phyloP scores from a whole-genome alignment of 2,329 filamentous ascomycete genomes.

The Fusarium avenaceum region DNA sequence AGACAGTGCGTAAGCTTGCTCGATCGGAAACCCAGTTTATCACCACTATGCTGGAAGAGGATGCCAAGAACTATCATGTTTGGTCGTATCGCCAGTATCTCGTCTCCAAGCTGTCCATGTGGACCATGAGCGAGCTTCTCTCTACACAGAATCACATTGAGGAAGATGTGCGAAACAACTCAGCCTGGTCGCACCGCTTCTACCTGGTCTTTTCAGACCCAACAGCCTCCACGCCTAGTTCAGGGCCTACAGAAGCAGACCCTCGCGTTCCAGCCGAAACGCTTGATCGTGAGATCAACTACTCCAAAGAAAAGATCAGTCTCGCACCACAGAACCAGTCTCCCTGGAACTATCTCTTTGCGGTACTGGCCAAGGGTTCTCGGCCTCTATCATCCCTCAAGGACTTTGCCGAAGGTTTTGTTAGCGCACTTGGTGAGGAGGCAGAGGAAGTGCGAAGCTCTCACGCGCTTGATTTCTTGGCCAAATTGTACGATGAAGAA shows the following conservation, averaged over 20 bases:
- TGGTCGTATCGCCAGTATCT: constrained; percentile 92
- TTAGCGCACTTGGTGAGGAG: constrained; percentile 61
- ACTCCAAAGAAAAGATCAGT: constrained; percentile 78
- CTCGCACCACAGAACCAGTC: constrained; percentile 94
- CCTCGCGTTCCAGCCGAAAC: constrained; percentile 70
- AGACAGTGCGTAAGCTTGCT: constrained; percentile 70
- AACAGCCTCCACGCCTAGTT: constrained; percentile 60
- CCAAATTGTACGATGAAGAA: constrained; percentile 73
- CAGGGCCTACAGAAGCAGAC: constrained; percentile 66
- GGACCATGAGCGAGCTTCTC: constrained; percentile 76
- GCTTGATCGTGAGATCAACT: constrained; percentile 81
- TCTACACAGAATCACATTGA: constrained; percentile 80
- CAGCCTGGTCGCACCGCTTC: constrained; percentile 97
- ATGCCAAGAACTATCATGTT: constrained; percentile 98
- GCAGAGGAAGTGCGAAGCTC: constrained; percentile 70
- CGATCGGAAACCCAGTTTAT: constrained; percentile 81
- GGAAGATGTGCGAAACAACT: constrained; percentile 92
- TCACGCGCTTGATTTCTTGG: constrained; percentile 78
- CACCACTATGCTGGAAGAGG: constrained; percentile 81
- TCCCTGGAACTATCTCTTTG: constrained; percentile 91
- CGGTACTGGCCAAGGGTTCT: constrained; percentile 77
- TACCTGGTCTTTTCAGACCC: constrained; percentile 85
- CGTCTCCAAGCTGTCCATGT: constrained; percentile 76
- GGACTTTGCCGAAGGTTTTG: constrained; percentile 66
- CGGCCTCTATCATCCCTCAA: constrained; percentile 61